These are phyloP conservation scores for Kwoniella shivajii DNA, from an alignment of 1,284 basidiomycete species.

Conservation along the genomic window DNA sequence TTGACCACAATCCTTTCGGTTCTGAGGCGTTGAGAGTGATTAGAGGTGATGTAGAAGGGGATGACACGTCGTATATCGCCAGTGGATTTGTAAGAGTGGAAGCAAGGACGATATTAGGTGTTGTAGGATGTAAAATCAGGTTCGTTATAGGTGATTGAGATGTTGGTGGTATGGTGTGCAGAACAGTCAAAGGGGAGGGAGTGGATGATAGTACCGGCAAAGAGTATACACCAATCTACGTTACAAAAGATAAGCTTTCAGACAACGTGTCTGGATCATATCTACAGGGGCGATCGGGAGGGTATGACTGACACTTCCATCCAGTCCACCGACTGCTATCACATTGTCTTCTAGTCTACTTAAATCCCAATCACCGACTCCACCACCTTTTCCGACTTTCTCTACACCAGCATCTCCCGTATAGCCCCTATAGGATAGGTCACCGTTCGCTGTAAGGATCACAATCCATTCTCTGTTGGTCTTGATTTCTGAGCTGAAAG, in stretches of 20 bases:
- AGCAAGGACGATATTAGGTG: constrained; percentile 45
- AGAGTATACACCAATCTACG: constrained; percentile 24
- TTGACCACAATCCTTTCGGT: constrained; percentile 47
- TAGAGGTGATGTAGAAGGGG: constrained; percentile 13
- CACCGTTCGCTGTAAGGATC: constrained; percentile 36
- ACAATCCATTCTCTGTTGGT: constrained; percentile 39
- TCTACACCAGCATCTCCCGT: constrained; percentile 30
- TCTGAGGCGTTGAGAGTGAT: constrained; percentile 29
- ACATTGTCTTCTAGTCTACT: constrained; percentile 37
- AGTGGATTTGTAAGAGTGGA: constrained; percentile 28
- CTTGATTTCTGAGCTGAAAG: constrained; percentile 41
- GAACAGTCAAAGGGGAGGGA: background rate
- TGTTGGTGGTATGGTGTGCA: constrained; percentile 19
- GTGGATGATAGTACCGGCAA: constrained; percentile 6
- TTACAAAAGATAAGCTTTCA: background rate
- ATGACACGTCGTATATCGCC: constrained; percentile 47
- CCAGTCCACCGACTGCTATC: constrained; percentile 36
- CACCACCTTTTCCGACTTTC: constrained; percentile 36
- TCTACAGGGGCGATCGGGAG: too few species aligned
- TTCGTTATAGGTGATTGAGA: constrained; percentile 38
- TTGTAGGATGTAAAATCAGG: constrained; percentile 53
- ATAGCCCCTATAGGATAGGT: constrained; percentile 36
- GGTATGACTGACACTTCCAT: constrained; percentile 35
- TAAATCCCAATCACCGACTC: constrained; percentile 48
- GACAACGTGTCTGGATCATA: too few species aligned